phyloP scores from a whole-genome alignment of 805 yeast species.

The Metschnikowia kunwiensis region DNA sequence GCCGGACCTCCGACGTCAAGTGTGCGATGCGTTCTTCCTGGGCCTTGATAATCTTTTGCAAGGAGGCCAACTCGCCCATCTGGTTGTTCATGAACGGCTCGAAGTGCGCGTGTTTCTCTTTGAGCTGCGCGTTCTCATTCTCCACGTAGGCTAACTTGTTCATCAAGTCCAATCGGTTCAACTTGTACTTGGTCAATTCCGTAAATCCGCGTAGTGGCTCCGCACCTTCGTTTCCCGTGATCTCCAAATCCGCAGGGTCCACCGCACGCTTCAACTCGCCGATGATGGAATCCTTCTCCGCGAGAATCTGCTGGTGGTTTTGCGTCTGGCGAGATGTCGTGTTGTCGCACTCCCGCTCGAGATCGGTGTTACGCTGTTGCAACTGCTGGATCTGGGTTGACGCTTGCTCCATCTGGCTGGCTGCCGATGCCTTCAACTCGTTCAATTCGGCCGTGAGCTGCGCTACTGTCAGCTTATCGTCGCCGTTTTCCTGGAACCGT shows the following conservation, averaged over 20 bases:
- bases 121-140: conserved; percentile 43
- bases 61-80: conserved; percentile 47
- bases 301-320: conserved; percentile 9
- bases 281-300: conserved; percentile 32
- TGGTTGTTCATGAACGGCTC: conserved; percentile 54
- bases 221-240: conserved; percentile 5
- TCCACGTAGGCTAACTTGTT: conserved; percentile 44
- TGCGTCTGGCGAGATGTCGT: conserved; percentile 17
- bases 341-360: conserved; percentile 4
- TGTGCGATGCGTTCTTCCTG: conserved; percentile 48
- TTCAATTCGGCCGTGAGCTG: conserved; percentile 34
- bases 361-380: conserved; percentile 33
- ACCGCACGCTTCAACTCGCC: conserved; percentile 27
- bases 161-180: conserved; percentile 43
- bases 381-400: conserved; percentile 49
- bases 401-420: conserved; percentile 54
- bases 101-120: conserved; percentile 41
- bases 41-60: conserved; percentile 52
- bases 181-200: conserved; percentile 38
- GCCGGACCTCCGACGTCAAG: conserved; percentile 40
- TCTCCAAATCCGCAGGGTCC: conserved; percentile 7
- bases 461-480: conserved; percentile 30
- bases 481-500: conserved; percentile 3
- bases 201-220: conserved; percentile 19
- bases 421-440: conserved; percentile 32